A percentile compares a stretch with the other conserved stretches of the same genome.
Evolutionary conservation across 2,329 filamentous ascomycete genomes (phyloP).

Genomic region (Hawksworthiomyces lignivorus): DNA sequence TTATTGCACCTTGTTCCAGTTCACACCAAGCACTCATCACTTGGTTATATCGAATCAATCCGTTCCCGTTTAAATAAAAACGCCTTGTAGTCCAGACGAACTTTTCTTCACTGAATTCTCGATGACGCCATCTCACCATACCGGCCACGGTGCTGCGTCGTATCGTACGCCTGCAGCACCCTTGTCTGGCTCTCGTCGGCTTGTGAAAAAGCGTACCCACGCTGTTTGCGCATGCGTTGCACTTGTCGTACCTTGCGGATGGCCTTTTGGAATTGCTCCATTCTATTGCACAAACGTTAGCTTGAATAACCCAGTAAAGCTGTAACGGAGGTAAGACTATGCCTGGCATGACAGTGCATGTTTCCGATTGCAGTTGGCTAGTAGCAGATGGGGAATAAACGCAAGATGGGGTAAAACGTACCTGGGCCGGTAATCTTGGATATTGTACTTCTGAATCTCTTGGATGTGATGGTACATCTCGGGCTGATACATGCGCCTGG

Average conservation of each 20-base stretch:
- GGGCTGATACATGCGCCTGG: conserved; percentile 93
- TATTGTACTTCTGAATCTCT: conserved; percentile 99
- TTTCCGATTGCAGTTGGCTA: too few relatives aligned
- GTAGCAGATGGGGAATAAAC: too few relatives aligned
- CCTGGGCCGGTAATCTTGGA: conserved; percentile 96
- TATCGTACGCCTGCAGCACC: conserved; percentile 95
- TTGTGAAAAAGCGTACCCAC: conserved; percentile 95
- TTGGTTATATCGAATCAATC: too few relatives aligned
- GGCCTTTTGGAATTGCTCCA: conserved; percentile 99
- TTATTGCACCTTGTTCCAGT: too few relatives aligned
- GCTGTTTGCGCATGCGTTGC: conserved; percentile 98
- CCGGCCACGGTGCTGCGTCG: conserved; percentile 79
- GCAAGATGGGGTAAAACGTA: too few relatives aligned
- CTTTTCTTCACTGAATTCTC: conserved; percentile 8
- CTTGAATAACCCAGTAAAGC: too few relatives aligned
- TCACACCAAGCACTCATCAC: too few relatives aligned
- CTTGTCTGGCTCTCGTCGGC: conserved; percentile 94
- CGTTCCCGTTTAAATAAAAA: too few relatives aligned
- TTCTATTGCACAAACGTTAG: conserved; percentile 44
- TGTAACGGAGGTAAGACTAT: too few relatives aligned
- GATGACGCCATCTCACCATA: conserved; percentile 82
- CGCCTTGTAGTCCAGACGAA: too few relatives aligned
- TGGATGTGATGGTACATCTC: conserved; percentile 97
- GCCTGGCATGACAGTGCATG: too few relatives aligned
- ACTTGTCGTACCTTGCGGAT: conserved; percentile 98